Evolutionary conservation across 1,284 basidiomycete genomes (phyloP).

Genomic region (Rhodotorula sp.): DNA sequence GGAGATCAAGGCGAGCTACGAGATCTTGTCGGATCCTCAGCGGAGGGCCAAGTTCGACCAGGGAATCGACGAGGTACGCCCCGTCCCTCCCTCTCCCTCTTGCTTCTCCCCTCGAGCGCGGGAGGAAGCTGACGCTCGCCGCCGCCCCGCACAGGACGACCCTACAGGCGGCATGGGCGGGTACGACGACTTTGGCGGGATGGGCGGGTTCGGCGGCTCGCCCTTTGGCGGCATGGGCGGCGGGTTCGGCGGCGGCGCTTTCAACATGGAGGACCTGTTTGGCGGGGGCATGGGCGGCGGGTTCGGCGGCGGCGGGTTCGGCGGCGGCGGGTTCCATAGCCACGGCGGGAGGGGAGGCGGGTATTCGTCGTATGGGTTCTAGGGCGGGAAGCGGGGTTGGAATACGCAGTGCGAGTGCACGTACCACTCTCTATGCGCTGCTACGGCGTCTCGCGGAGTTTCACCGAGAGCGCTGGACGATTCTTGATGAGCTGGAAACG

Average conservation of each 20-base stretch:
- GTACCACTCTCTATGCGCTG: no score
- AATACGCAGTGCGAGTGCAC: no score
- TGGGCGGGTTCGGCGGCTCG: conserved; percentile 9
- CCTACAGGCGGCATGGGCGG: conserved; percentile 22
- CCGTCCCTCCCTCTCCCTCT: background rate
- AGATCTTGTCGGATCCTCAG: conserved; percentile 70
- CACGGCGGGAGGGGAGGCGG: background rate
- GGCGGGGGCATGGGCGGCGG: conserved; percentile 19
- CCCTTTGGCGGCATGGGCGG: conserved; percentile 13
- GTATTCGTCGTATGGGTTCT: background rate
- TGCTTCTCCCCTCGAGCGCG: background rate
- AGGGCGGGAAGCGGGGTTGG: background rate
- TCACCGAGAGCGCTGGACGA: no score
- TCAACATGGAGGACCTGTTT: conserved; percentile 27
- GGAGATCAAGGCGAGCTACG: conserved; percentile 60
- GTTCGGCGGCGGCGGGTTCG: conserved; percentile 23
- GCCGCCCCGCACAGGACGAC: conserved; percentile 11
- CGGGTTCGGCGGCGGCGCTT: conserved; percentile 15
- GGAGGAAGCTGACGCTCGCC: no score
- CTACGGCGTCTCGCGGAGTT: no score
- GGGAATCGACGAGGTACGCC: conserved; percentile 43
- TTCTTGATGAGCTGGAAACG: no score
- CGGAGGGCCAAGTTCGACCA: conserved; percentile 60
- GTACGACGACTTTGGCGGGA: conserved; percentile 15
- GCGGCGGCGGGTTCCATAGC: conserved; percentile 28